Evolutionary conservation across 176 grass and related monocot genomes (phyloP), one percentile per base, ranked within the genome.

Genomic region (Guadua angustifolia): DNA sequence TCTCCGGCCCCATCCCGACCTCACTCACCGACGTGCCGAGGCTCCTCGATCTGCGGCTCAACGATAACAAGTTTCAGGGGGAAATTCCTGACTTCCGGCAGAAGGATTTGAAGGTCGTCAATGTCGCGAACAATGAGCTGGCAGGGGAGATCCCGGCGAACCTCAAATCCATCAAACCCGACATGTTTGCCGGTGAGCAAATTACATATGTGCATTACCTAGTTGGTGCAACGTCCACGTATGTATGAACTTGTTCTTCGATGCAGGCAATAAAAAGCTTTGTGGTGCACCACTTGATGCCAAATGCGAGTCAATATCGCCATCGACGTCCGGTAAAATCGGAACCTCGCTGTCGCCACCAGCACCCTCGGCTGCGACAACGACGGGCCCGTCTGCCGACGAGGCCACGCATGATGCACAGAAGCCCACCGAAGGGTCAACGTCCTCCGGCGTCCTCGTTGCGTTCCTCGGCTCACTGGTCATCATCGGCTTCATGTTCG

Each of bases 261-360:
- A 8, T 88, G 29, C 71, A 94, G 96, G 93, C 2, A 99, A 99
- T 52, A 91, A 79, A 18, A 86, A 91, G 68, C 89, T 99, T 5
- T 99, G 96, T 40, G 93, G 96, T 17, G 81, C 60, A 4, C 88
- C 89, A 21, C 70, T 99, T 8, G 83, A 79, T 19, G 60, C 51
- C 1, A 74, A 78, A 83, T 95, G 96, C 64, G 76, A 73, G 25
- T 35, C 76, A 4, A 4, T 78, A 7, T 26, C 75, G 12, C 6
- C 44, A 19, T 2, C 80, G 3, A 7, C 85, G 68, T 24, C 81
- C 12, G 51, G 12, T 9, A 80, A 85, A 51, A 24, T 69, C 51
- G 51, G 64, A 43, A 21, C 67, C n/a, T 11, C 59, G 19, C 60
- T 86, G 19, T 78, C 77, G 15, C 5, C 25, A 17, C 39, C 82